Conservation (phyloP, 495 filamentous ascomycete species). For the Aspergillus biplanus region DNA sequence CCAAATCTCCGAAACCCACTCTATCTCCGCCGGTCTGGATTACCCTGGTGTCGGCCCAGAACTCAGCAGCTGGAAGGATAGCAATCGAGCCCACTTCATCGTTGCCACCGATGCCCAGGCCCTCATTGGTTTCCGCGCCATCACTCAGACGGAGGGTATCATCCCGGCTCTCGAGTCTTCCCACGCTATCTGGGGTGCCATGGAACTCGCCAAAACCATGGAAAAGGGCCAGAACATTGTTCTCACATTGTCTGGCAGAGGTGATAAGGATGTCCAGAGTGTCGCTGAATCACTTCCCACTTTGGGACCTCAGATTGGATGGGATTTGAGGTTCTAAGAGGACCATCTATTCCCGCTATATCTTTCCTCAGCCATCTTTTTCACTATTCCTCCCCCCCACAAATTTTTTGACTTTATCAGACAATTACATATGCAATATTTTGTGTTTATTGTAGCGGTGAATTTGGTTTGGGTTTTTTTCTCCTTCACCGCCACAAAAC, state of each 20-base stretch:
- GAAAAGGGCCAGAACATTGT: constrained; percentile 85
- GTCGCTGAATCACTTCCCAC: constrained; percentile 92
- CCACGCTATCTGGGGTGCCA: constrained; percentile 86
- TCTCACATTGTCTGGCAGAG: constrained; percentile 89
- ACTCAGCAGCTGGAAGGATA: constrained; percentile 90
- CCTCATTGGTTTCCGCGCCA: constrained; percentile 82
- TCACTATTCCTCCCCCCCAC: too few relatives aligned
- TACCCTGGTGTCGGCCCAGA: constrained; percentile 97
- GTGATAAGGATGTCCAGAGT: constrained; percentile 98
- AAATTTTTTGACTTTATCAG: too few relatives aligned
- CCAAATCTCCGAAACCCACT: constrained; percentile 93
- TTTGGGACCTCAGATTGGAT: constrained; percentile 89
- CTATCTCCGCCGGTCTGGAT: constrained; percentile 94
- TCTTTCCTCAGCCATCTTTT: not conserved
- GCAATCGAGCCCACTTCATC: constrained; percentile 80
- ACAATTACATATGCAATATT: too few relatives aligned
- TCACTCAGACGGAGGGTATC: constrained; percentile 89
- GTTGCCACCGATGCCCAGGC: constrained; percentile 92
- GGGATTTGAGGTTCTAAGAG: constrained; percentile 79
- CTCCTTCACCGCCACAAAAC: too few relatives aligned
- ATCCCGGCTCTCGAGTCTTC: constrained; percentile 94
- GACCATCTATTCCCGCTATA: not conserved
- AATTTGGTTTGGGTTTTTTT: too few relatives aligned
- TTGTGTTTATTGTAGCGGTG: too few relatives aligned
- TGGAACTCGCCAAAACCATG: constrained; percentile 93